These are phyloP conservation scores for Fusarium poae DNA, from an alignment of 2,329 filamentous ascomycete genomes.

Conservation along the genomic window DNA sequence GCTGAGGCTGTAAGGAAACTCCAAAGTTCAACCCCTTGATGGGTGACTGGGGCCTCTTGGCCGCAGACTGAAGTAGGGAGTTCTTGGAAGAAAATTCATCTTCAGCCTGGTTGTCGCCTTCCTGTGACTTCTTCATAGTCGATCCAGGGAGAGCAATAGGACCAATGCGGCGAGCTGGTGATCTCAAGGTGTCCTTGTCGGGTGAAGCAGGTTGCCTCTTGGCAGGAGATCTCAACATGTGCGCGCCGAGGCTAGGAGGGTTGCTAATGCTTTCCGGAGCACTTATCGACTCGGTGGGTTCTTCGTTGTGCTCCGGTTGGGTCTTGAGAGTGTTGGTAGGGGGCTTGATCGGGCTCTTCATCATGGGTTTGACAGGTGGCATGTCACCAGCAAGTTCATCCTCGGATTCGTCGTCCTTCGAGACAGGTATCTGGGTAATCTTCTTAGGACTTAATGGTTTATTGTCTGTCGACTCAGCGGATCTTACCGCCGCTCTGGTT, in stretches of 20 bases:
- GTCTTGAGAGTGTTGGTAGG: slow-evolving; percentile 43
- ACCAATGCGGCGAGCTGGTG: slow-evolving; percentile 64
- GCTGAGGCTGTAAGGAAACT: slow-evolving; percentile 46
- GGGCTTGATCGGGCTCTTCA: slow-evolving; percentile 69
- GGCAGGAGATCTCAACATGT: slow-evolving; percentile 67
- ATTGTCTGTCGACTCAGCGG: slow-evolving; percentile 54
- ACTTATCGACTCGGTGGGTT: slow-evolving; percentile 45
- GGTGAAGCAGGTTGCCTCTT: slow-evolving; percentile 66
- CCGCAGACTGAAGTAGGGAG: slow-evolving; percentile 64
- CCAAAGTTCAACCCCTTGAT: slow-evolving; percentile 55
- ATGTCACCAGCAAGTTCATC: slow-evolving; percentile 70
- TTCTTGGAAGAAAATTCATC: slow-evolving; percentile 56
- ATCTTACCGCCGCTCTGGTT: slow-evolving; percentile 54
- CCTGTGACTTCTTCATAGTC: slow-evolving; percentile 48
- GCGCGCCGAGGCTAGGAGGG: slow-evolving; percentile 54
- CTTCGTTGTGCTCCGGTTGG: slow-evolving; percentile 28
- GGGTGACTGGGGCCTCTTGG: slow-evolving; percentile 63
- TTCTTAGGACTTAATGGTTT: slow-evolving; percentile 74
- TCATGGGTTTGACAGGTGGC: slow-evolving; percentile 64
- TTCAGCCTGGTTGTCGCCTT: slow-evolving; percentile 23
- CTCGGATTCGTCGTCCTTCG: slow-evolving; percentile 66
- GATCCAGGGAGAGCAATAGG: slow-evolving; percentile 52
- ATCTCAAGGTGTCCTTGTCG: slow-evolving; percentile 67
- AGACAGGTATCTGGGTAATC: slow-evolving; percentile 68
- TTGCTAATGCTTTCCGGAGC: slow-evolving; percentile 51